Conservation (phyloP, 331 rosid genomes). For the Dryas integrifolia region DNA sequence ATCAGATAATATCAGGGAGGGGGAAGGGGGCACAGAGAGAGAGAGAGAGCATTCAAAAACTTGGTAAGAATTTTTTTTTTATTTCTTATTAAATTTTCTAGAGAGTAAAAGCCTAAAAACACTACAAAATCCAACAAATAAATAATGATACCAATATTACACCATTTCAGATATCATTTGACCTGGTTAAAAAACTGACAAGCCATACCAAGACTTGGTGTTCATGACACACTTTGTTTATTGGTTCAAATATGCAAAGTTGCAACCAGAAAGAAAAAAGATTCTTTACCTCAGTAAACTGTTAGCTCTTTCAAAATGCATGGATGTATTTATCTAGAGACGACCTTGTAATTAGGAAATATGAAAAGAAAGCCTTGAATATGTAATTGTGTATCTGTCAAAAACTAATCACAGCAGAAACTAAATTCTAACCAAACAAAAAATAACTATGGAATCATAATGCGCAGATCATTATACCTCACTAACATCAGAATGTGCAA, state of each 20-base stretch:
- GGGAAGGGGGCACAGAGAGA: too few relatives aligned
- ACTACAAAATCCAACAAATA: not conserved
- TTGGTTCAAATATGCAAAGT: not conserved
- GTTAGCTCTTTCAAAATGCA: not conserved
- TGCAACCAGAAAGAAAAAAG: not conserved
- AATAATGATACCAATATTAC: not conserved
- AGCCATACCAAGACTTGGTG: not conserved
- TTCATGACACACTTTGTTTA: not conserved
- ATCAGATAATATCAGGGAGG: not conserved
- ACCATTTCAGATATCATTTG: not conserved
- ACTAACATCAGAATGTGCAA: conserved; percentile 10
- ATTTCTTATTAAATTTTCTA: not conserved
- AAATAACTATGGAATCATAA: not conserved
- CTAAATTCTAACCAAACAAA: not conserved
- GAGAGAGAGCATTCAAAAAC: not conserved
- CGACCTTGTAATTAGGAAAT: not conserved
- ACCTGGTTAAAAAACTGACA: not conserved
- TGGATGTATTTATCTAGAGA: not conserved
- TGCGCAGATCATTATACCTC: not conserved
- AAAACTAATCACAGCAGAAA: not conserved
- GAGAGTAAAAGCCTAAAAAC: not conserved
- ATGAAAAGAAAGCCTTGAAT: not conserved
- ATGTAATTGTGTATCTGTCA: not conserved
- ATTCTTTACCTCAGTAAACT: not conserved
- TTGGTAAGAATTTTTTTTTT: not conserved